Percentiles rank a stretch among this genome's conserved stretches.
These are phyloP conservation scores for Brassica juncea DNA, from an alignment of 345 rosid species.

Conservation along the genomic window DNA sequence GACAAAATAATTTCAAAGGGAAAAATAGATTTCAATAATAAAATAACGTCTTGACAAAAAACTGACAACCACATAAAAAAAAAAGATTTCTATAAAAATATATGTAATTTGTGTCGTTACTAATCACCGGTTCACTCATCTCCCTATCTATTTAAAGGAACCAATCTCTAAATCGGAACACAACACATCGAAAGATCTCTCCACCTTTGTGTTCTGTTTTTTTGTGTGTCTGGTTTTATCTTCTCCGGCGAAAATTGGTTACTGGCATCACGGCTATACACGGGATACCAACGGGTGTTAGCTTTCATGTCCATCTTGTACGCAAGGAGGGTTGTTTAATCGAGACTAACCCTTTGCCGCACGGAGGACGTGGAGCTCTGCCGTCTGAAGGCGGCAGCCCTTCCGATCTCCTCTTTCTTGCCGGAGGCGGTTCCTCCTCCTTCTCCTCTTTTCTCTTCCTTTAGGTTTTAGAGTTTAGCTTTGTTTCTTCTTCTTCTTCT, in stretches of 20 bases:
- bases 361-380: slow-evolving; percentile 99
- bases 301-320: slow-evolving; percentile 68
- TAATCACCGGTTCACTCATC: slow-evolving; percentile 36
- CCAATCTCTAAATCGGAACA: neutral
- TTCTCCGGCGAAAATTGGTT: slow-evolving; percentile 44
- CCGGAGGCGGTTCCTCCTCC: slow-evolving; percentile 74
- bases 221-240: neutral
- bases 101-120: too few species aligned
- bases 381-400: slow-evolving; percentile 99
- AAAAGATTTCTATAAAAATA: too few species aligned
- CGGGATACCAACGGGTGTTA: slow-evolving; percentile 49
- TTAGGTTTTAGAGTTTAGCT: slow-evolving; percentile 25
- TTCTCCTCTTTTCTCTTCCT: neutral
- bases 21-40: too few species aligned
- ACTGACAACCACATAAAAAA: too few species aligned
- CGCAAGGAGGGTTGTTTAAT: slow-evolving; percentile 73
- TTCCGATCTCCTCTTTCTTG: slow-evolving; percentile 98
- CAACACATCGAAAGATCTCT: neutral
- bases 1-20: too few species aligned
- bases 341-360: slow-evolving; percentile 92
- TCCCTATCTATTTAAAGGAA: slow-evolving; percentile 45
- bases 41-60: too few species aligned
- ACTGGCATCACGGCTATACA: slow-evolving; percentile 96
- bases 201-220: neutral
- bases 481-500: neutral